Percentiles rank a stretch among this genome's conserved stretches.
phyloP scores from a whole-genome alignment of 306 rosid species.

The Vicia villosa region DNA sequence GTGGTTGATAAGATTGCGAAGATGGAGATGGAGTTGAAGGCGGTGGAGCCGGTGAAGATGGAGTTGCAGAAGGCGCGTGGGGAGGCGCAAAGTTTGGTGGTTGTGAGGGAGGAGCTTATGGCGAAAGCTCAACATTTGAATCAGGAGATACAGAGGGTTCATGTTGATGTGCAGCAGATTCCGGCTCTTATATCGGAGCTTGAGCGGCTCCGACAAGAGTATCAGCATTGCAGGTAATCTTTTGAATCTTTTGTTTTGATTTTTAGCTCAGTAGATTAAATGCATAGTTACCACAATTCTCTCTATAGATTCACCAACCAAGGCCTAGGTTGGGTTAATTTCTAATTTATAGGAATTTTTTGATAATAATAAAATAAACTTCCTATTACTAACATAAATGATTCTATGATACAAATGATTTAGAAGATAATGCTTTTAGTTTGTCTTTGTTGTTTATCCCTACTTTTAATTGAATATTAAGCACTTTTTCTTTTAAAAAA shows the following conservation, averaged over 20 bases:
- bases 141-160: conserved; percentile 86
- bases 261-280: neutral
- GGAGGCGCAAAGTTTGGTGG: conserved; percentile 71
- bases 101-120: conserved; percentile 75
- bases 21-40: conserved; percentile 72
- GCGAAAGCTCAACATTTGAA: conserved; percentile 64
- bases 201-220: conserved; percentile 79
- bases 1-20: conserved; percentile 66
- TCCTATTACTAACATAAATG: neutral
- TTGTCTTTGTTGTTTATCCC: neutral
- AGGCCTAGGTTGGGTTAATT: neutral
- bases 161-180: conserved; percentile 72
- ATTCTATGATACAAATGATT: neutral
- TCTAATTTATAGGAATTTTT: neutral
- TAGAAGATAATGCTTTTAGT: neutral
- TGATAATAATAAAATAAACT: neutral
- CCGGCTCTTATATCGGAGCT: conserved; percentile 75
- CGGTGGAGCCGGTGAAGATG: conserved; percentile 58
- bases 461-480: neutral
- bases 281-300: neutral
- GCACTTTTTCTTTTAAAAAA: neutral
- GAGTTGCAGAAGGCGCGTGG: conserved; percentile 76
- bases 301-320: neutral
- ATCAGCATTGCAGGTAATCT: conserved; percentile 85
- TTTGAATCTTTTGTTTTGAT: no score